Evolutionary conservation across 805 yeast genomes (phyloP).

Genomic region (Kluyveromyces aestuarii): DNA sequence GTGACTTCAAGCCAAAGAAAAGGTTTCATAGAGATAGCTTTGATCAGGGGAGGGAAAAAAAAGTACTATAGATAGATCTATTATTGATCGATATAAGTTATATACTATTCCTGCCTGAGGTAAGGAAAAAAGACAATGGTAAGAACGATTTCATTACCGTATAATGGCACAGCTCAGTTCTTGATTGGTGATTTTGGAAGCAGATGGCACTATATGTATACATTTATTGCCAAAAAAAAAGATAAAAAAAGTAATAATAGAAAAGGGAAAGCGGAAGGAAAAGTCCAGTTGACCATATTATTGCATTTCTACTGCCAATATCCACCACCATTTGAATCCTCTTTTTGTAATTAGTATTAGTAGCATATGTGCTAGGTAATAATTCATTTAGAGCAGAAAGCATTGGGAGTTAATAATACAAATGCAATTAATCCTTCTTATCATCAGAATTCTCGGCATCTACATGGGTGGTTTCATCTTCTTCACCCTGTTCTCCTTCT

Average conservation of each 20-base stretch:
- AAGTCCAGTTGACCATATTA: neutral
- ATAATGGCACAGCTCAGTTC: neutral
- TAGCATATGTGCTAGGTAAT: neutral
- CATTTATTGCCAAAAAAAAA: neutral
- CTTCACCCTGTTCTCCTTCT: conserved; percentile 15
- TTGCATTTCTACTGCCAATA: neutral
- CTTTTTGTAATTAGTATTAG: neutral
- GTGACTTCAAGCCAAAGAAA: too few relatives aligned
- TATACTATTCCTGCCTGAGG: neutral
- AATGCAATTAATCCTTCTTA: neutral
- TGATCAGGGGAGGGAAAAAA: too few relatives aligned
- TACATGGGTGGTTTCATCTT: conserved; percentile 3
- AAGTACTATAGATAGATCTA: neutral
- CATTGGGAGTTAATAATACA: neutral
- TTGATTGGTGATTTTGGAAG: neutral
- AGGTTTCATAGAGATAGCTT: too few relatives aligned
- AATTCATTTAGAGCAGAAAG: neutral
- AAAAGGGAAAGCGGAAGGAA: neutral
- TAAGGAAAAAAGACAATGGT: neutral
- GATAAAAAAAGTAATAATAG: neutral
- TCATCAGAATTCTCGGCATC: neutral
- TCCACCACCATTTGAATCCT: neutral
- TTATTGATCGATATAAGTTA: neutral
- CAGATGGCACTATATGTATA: neutral
- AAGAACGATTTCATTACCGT: neutral